phyloP scores from a whole-genome alignment of 169 alveolate genomes.

The Babesia bovis region DNA sequence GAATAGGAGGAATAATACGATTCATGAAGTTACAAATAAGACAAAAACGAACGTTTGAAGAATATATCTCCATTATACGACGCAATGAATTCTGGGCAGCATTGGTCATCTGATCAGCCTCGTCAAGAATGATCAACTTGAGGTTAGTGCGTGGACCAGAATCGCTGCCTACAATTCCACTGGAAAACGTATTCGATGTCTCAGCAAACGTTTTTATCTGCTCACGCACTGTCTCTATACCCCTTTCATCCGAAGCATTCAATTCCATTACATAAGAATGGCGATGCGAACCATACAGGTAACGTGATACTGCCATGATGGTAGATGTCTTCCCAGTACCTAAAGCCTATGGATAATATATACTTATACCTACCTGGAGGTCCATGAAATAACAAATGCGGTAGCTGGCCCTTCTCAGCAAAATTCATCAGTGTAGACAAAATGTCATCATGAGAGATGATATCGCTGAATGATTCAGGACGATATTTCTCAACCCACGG shows the following conservation, averaged over 20 bases:
- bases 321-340: slow-evolving; percentile 94
- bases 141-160: slow-evolving; percentile 66
- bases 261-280: slow-evolving; percentile 87
- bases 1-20: slow-evolving; percentile 95
- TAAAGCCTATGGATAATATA: slow-evolving; percentile 1
- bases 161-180: slow-evolving; percentile 36
- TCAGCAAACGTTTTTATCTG: slow-evolving; percentile 92
- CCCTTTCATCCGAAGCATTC: slow-evolving; percentile 99
- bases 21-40: slow-evolving; percentile 95
- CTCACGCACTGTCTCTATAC: slow-evolving; percentile 96
- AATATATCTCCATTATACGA: slow-evolving; percentile 96
- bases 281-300: slow-evolving; percentile 86
- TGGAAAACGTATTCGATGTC: slow-evolving; percentile 75
- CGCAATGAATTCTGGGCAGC: slow-evolving; percentile 97
- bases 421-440: slow-evolving; percentile 89
- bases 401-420: slow-evolving; percentile 92
- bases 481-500: slow-evolving; percentile 94
- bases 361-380: slow-evolving; percentile 90
- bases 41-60: slow-evolving; percentile 94
- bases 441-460: slow-evolving; percentile 93
- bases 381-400: slow-evolving; percentile 93
- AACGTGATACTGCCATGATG: slow-evolving; percentile 90
- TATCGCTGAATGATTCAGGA: slow-evolving; percentile 89
- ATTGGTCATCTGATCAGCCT: slow-evolving; percentile 97
- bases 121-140: slow-evolving; percentile 95